A percentile compares a stretch with the other conserved stretches of the same genome.
Evolutionary conservation across 305 asterid species (phyloP).

Genomic region (Stenogyne calaminthoides): DNA sequence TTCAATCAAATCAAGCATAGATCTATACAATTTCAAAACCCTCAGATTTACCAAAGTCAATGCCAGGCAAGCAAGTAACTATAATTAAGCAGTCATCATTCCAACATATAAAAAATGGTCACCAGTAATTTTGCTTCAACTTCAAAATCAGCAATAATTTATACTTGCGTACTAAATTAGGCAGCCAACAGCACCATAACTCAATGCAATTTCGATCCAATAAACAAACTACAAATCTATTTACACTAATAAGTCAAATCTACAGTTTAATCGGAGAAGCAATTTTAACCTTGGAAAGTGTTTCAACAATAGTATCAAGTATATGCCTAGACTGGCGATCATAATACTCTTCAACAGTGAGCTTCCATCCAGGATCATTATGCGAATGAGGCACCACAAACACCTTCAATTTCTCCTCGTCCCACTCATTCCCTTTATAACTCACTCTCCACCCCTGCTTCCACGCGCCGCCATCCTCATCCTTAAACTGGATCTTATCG

Average conservation of each 20-base stretch:
- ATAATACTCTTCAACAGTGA: slow-evolving; percentile 92
- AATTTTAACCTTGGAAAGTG: slow-evolving; percentile 72
- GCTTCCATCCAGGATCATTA: slow-evolving; percentile 99
- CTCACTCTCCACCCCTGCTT: slow-evolving; percentile 95
- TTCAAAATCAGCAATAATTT: slow-evolving; percentile 6
- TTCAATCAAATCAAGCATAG: slow-evolving; percentile 21
- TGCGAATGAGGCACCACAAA: slow-evolving; percentile 99
- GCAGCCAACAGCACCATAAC: slow-evolving; percentile 14
- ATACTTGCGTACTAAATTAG: not conserved
- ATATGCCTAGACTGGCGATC: slow-evolving; percentile 87
- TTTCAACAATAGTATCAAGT: slow-evolving; percentile 90
- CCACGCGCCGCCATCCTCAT: slow-evolving; percentile 97
- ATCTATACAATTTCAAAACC: slow-evolving; percentile 9
- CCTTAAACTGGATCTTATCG: slow-evolving; percentile 86
- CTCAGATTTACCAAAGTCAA: slow-evolving; percentile 11
- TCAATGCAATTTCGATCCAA: not conserved
- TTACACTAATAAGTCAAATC: not conserved
- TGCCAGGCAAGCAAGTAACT: not conserved
- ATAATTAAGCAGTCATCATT: not conserved
- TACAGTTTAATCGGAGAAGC: slow-evolving; percentile 14
- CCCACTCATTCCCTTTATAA: slow-evolving; percentile 90
- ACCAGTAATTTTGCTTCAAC: not conserved
- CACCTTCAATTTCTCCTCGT: slow-evolving; percentile 84
- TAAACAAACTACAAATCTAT: slow-evolving; percentile 9
- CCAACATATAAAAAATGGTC: not conserved